A percentile compares a stretch with the other conserved stretches of the same genome.
These are phyloP conservation scores for Verticillium klebahnii DNA, from an alignment of 2,329 filamentous ascomycete species.

Conservation along the genomic window DNA sequence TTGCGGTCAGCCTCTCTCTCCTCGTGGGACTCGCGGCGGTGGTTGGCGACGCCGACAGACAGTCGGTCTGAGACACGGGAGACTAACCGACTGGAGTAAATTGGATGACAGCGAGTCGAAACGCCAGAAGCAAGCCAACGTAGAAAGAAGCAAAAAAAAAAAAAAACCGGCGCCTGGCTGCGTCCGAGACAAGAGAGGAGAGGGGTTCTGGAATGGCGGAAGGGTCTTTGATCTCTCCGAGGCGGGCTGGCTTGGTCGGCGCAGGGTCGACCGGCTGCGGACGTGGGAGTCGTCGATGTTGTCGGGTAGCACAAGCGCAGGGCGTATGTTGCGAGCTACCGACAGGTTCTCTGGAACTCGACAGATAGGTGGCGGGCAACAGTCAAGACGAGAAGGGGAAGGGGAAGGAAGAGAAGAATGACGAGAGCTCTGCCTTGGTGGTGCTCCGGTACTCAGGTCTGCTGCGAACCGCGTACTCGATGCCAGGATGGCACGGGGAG, in stretches of 20 bases:
- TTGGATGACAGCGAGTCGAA: conserved; percentile 4
- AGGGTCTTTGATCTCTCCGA: background rate
- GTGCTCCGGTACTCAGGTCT: background rate
- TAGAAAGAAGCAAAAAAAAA: background rate
- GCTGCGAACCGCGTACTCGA: background rate
- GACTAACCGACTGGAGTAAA: conserved; percentile 6
- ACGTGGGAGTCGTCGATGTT: background rate
- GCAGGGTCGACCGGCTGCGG: background rate
- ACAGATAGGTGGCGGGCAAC: background rate
- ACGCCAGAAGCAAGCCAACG: conserved; percentile 1
- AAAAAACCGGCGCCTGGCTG: background rate
- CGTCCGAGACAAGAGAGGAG: background rate
- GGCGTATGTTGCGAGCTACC: background rate
- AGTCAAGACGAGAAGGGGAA: background rate
- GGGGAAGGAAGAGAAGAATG: background rate
- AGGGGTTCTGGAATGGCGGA: background rate
- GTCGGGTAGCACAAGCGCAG: background rate
- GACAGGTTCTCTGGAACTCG: background rate
- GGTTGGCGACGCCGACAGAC: background rate
- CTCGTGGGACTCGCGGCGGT: background rate
- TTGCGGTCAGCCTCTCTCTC: background rate
- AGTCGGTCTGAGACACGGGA: conserved; percentile 1
- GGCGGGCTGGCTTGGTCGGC: background rate
- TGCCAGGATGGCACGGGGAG: background rate
- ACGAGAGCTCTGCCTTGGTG: background rate